Base-by-base conservation (phyloP, 352 stramenopile genomes). In the Phytophthora sojae region DNA sequence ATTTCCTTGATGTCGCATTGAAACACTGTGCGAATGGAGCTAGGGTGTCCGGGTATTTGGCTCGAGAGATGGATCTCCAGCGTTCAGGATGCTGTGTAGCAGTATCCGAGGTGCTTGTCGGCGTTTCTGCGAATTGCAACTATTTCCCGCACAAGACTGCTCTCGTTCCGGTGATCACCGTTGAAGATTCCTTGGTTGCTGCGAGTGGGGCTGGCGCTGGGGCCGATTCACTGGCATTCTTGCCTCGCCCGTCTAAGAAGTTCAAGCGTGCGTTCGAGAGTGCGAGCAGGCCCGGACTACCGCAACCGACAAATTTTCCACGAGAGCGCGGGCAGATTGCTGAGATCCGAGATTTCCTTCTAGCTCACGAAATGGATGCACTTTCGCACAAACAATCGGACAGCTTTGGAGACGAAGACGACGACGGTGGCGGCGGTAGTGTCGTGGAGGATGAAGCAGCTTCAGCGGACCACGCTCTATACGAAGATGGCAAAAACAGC, bases 131-230 rank as follows among this genome's bases (percentile, higher is more conserved):
- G 1, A 79, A 84, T 69, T 95, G 85, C 66, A 75, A 76, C 3
- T 95, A 95, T 53, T 95, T 90, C 11, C 83, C 86, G 12, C 73
- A 91, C 73, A 63, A 84, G 25, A 76, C 72, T 1, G 86, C 86
- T n/a, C 68, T 89, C 15, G 77, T 94, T 17, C 81, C 88, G 2
- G 66, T 92, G 45, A 86, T 95, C 64, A 87, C 81, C 3, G 80
- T 93, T 0, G 8, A 77, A 6, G 83, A 92, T 58, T 64, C 65
- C 8, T 32, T 61, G 47, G 64, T 51, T 62, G 73, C 55, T 39
- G 59, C 30, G 42, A 25, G 56, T n/a, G 21, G 7, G 8, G 3
- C n/a, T 19, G 35, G 8, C 25, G 29, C 9, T 39, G 26, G 25
- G 37, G 47, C 59, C 3, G 15, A 53, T 17, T n/a, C n/a, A n/a